Evolutionary conservation across 495 filamentous ascomycete genomes (phyloP).

Genomic region (Astrothelium macrocarpum): DNA sequence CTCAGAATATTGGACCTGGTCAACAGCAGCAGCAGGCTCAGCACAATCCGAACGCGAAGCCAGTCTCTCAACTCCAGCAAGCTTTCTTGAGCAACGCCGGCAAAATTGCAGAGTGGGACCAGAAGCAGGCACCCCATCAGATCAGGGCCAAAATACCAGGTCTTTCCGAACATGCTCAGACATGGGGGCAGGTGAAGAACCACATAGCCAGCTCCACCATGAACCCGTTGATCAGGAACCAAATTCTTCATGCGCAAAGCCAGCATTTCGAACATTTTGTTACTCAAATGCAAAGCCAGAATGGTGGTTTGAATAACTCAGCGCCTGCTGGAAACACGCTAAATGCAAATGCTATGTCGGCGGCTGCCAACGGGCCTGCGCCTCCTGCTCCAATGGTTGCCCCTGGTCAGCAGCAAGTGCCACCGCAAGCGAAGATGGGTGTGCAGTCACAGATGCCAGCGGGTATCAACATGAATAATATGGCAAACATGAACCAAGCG

Average conservation of each 20-base stretch:
- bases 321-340: background rate
- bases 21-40: background rate
- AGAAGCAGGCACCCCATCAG: conserved; percentile 13
- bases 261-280: background rate
- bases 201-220: background rate
- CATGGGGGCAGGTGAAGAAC: conserved; percentile 64
- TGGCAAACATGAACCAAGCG: background rate
- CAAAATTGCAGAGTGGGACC: conserved; percentile 11
- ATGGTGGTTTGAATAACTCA: background rate
- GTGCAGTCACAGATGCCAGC: conserved; percentile 2
- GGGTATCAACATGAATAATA: background rate
- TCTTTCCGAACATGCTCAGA: conserved; percentile 52
- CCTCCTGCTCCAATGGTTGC: conserved; percentile 26
- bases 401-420: conserved; percentile 8
- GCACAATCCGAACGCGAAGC: background rate
- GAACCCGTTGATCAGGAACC: background rate
- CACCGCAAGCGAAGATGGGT: conserved; percentile 7
- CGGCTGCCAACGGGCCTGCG: conserved; percentile 17
- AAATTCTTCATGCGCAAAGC: background rate
- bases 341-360: conserved; percentile 3
- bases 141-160: conserved; percentile 6
- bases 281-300: background rate
- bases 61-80: background rate
- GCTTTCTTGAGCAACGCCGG: background rate
- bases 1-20: background rate